A percentile compares a stretch with the other conserved stretches of the same genome.
These are phyloP conservation scores for Sclerotinia subarctica DNA, from an alignment of 2,329 filamentous ascomycete genomes.

Conservation along the genomic window DNA sequence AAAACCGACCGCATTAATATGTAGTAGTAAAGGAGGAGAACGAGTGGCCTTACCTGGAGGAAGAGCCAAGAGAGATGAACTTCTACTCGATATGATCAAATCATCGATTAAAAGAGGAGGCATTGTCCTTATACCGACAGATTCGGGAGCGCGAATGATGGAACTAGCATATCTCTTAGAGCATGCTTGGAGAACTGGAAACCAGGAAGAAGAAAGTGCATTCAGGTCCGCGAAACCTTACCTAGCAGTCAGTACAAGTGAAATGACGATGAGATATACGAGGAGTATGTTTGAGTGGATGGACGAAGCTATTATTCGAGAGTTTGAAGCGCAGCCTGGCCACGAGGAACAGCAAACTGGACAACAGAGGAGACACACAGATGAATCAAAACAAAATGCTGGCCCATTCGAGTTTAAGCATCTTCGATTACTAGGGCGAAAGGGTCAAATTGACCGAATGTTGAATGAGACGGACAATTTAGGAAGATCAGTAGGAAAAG, in stretches of 20 bases:
- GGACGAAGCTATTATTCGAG: conserved; percentile 90
- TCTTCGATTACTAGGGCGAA: conserved; percentile 77
- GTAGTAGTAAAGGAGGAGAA: conserved; percentile 79
- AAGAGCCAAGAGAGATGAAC: conserved; percentile 78
- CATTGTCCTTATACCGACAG: conserved; percentile 88
- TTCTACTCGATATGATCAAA: conserved; percentile 78
- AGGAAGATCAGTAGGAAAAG: conserved; percentile 52
- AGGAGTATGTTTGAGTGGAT: conserved; percentile 99
- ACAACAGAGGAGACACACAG: conserved; percentile 44
- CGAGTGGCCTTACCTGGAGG: conserved; percentile 67
- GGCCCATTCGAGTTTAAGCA: conserved; percentile 90
- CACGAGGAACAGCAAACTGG: conserved; percentile 38
- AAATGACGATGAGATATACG: conserved; percentile 85
- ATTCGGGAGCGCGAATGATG: conserved; percentile 90
- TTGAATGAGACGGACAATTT: conserved; percentile 46
- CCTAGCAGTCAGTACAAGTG: conserved; percentile 80
- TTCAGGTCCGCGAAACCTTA: conserved; percentile 63
- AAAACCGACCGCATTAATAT: conserved; percentile 90
- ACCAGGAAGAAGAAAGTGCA: conserved; percentile 49
- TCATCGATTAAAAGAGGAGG: conserved; percentile 76
- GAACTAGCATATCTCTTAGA: conserved; percentile 91
- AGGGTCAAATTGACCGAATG: conserved; percentile 73
- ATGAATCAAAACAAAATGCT: conserved; percentile 51
- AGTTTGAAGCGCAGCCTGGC: conserved; percentile 68
- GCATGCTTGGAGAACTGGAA: conserved; percentile 78